Percentiles rank a stretch among this genome's conserved stretches.
Evolutionary conservation across 2,329 filamentous ascomycete genomes (phyloP).

Genomic region (Colletotrichum nymphaeae): DNA sequence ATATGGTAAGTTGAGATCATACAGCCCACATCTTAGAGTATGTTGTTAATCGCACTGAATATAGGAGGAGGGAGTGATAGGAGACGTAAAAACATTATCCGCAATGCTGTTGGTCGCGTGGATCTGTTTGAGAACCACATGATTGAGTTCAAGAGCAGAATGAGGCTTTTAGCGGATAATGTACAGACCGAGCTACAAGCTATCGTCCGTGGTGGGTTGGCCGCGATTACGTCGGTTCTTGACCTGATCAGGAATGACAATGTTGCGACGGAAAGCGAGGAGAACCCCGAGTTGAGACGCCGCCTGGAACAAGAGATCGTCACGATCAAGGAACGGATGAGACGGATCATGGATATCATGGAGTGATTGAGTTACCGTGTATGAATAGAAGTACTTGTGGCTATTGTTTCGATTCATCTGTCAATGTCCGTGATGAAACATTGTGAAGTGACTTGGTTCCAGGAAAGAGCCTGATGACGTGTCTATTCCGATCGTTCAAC

Average conservation of each 20-base stretch:
- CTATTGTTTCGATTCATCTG: too few species aligned
- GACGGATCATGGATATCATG: neutral
- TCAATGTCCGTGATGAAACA: too few species aligned
- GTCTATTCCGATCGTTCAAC: too few species aligned
- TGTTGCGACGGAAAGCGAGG: conserved; percentile 49
- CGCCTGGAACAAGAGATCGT: conserved; percentile 18
- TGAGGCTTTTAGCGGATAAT: conserved; percentile 37
- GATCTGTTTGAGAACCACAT: conserved; percentile 46
- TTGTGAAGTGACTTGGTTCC: too few species aligned
- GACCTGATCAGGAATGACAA: conserved; percentile 52
- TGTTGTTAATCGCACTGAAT: neutral
- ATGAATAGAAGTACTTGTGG: too few species aligned
- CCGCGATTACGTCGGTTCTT: conserved; percentile 43
- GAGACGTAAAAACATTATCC: conserved; percentile 49
- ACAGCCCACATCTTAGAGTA: too few species aligned
- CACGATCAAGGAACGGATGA: neutral
- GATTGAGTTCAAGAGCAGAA: conserved; percentile 39
- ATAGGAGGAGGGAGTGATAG: conserved; percentile 47
- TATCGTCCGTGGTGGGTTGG: conserved; percentile 39
- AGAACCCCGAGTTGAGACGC: conserved; percentile 47
- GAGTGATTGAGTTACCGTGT: too few species aligned
- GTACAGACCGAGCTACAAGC: conserved; percentile 40
- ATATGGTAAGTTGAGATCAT: conserved; percentile 41
- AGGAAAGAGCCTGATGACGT: too few species aligned
- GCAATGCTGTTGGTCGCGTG: conserved; percentile 38